Evolutionary conservation across 2,329 filamentous ascomycete genomes (phyloP).

Genomic region (Fusarium sp.): DNA sequence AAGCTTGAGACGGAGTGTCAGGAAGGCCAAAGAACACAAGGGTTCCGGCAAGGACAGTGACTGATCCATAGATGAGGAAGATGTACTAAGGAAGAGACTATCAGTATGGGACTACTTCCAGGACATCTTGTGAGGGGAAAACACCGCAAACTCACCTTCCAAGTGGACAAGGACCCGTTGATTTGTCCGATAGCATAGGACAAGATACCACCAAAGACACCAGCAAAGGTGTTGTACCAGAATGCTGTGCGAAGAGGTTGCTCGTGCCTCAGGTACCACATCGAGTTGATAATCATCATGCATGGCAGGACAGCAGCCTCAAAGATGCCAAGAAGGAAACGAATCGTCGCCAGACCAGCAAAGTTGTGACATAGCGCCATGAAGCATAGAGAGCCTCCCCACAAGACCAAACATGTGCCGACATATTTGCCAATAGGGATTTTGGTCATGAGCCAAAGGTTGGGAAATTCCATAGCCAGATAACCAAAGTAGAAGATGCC

Average conservation of each 20-base stretch:
- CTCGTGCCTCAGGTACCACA: constrained; percentile 48
- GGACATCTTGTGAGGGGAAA: too few species aligned
- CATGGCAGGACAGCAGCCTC: constrained; percentile 43
- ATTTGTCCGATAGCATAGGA: constrained; percentile 44
- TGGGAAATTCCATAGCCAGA: constrained; percentile 61
- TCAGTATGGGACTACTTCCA: neutral
- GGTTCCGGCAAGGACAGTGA: constrained; percentile 22
- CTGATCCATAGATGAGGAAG: constrained; percentile 39
- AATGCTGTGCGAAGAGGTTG: constrained; percentile 45
- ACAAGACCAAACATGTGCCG: neutral
- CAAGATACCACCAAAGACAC: constrained; percentile 45
- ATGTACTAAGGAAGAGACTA: constrained; percentile 14
- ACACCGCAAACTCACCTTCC: neutral
- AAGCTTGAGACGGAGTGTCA: constrained; percentile 35
- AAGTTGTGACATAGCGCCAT: constrained; percentile 41
- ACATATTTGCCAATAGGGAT: neutral
- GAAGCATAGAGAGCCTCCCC: neutral
- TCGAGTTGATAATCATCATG: constrained; percentile 40
- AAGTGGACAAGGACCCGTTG: constrained; percentile 27
- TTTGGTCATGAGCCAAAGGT: constrained; percentile 24
- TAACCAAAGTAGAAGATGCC: constrained; percentile 57
- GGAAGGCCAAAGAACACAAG: constrained; percentile 31
- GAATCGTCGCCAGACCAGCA: constrained; percentile 37
- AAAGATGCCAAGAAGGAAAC: constrained; percentile 43
- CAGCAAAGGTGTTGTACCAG: constrained; percentile 46